Evolutionary conservation across 768 basidiomycete genomes (phyloP), one percentile per base, ranked within the genome.

Genomic region (Hebeloma cylindrosporum): DNA sequence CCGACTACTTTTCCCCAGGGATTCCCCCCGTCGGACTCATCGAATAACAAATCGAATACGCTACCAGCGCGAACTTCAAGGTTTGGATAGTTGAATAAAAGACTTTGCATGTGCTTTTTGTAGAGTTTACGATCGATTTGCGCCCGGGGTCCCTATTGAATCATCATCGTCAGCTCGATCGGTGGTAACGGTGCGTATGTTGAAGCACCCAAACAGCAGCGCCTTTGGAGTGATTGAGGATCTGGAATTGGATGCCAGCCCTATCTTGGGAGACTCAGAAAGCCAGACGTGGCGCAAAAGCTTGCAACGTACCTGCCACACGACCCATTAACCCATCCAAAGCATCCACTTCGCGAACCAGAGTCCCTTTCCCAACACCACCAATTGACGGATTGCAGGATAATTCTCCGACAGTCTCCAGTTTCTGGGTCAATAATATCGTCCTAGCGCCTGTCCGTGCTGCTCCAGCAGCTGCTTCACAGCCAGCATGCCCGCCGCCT

Each of bases 361-460:
- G 70, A 0, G 85, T 93, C 14, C 93, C 93, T 66, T 95, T 95
- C 4, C 93, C 93, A 3, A 95, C 83, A 14, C 91, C 91, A 5
- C 93, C 93, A 47, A 94, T 86, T 1, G 88, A 91, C 2, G 93
- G 93, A 62, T 95, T 95, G 56, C 93, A 95, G 16, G 90, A 93
- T 57, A 95, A 57, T 53, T 80, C 76, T 25, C 93, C 93, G 34
- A 95, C 79, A 0, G 83, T 91, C 38, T 87, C 83, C 11, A 89
- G 58, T 40, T 78, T 83, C 62, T 93, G 92, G 1, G 93, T 95
- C 45, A 95, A 63, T 6, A 95, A 72, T 7, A 92, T 54, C 0
- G 91, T 93, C 50, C 77, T 74, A 2, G 92, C 91, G 1, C 93
- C 91, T 0, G 85, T 79, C 33, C 93, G 74, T 1, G 93, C 91